A percentile compares a stretch with the other conserved stretches of the same genome.
Conservation (phyloP, 768 basidiomycete species). For the Rhizopogon vesiculosus region DNA sequence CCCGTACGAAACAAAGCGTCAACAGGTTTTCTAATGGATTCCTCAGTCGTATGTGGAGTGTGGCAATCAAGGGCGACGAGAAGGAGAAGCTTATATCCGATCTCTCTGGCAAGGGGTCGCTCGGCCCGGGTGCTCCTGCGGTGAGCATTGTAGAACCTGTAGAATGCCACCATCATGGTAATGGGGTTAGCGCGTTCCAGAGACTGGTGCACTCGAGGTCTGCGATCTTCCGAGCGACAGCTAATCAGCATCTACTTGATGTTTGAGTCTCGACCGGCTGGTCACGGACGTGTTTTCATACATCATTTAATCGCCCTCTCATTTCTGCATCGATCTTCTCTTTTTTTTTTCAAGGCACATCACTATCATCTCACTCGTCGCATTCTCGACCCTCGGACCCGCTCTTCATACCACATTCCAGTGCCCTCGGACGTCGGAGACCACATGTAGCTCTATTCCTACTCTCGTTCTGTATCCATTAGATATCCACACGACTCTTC, state of each 20-base stretch:
- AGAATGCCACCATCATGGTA: constrained; percentile 19
- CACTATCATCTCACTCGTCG: constrained; percentile 15
- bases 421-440: constrained; percentile 11
- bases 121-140: constrained; percentile 4
- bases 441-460: constrained; percentile 21
- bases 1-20: constrained; percentile 30
- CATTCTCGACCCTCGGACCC: constrained; percentile 15
- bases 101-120: constrained; percentile 3
- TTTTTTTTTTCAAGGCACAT: constrained; percentile 22
- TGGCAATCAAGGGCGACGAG: constrained; percentile 41
- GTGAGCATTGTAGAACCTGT: constrained; percentile 23
- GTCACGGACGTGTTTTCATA: constrained; percentile 15
- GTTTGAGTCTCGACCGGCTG: constrained; percentile 16
- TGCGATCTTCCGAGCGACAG: constrained; percentile 34
- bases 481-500: background rate
- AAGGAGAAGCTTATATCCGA: constrained; percentile 16
- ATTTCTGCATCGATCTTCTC: constrained; percentile 12
- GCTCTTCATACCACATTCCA: background rate
- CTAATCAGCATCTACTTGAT: constrained; percentile 20
- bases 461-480: constrained; percentile 28
- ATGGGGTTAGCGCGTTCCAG: constrained; percentile 31
- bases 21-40: constrained; percentile 45
- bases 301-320: constrained; percentile 18
- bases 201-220: constrained; percentile 42
- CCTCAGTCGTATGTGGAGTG: constrained; percentile 74